These are phyloP conservation scores for Sambucus nigra DNA, from an alignment of 129 eudicot genomes.

Conservation along the genomic window DNA sequence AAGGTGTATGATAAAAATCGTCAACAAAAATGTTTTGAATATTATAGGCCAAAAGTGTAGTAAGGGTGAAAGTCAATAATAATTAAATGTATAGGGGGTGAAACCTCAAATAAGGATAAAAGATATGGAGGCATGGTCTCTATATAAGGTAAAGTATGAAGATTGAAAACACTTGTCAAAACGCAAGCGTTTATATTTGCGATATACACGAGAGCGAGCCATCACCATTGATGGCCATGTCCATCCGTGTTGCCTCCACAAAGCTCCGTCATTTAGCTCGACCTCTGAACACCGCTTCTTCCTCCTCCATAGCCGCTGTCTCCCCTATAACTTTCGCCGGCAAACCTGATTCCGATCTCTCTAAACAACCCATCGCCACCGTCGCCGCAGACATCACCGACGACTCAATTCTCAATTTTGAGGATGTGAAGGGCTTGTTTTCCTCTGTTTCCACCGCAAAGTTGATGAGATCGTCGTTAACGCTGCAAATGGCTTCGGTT, in stretches of 20 bases:
- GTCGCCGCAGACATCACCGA: neutral
- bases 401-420: conserved; percentile 30
- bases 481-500: conserved; percentile 43
- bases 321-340: conserved; percentile 13
- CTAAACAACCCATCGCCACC: conserved; percentile 8
- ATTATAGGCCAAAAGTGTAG: too few species aligned
- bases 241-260: conserved; percentile 23
- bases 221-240: conserved; percentile 19
- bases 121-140: too few species aligned
- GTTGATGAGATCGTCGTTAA: conserved; percentile 42
- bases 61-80: too few species aligned
- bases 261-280: conserved; percentile 25
- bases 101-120: too few species aligned
- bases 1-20: too few species aligned
- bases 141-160: too few species aligned
- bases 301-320: conserved; percentile 15
- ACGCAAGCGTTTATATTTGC: neutral
- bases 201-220: neutral
- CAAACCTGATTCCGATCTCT: conserved; percentile 16
- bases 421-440: conserved; percentile 49
- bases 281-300: conserved; percentile 21
- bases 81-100: too few species aligned
- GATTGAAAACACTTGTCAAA: conserved; percentile 5
- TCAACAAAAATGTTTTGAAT: too few species aligned
- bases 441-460: conserved; percentile 44